These are phyloP conservation scores for Hanseniaspora meyeri DNA, from an alignment of 805 yeast species.

Conservation along the genomic window DNA sequence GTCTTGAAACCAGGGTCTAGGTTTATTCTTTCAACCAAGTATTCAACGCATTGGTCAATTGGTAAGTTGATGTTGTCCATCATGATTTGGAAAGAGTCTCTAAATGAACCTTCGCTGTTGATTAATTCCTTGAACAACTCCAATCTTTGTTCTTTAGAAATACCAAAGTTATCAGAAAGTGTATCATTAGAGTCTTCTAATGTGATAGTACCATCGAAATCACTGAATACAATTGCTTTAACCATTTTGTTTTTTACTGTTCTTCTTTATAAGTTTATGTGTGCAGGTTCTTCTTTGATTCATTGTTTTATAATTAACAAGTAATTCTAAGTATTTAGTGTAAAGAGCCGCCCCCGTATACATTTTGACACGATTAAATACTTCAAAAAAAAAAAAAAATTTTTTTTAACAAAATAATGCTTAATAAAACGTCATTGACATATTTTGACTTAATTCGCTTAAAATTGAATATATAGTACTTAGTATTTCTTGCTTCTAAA, in stretches of 20 bases:
- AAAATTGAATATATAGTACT: no score
- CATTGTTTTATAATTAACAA: no score
- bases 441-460: background rate
- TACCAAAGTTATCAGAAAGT: slow-evolving; percentile 78
- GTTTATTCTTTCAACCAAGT: slow-evolving; percentile 49
- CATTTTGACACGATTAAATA: no score
- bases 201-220: slow-evolving; percentile 97
- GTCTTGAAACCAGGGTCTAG: slow-evolving; percentile 84
- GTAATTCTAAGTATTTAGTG: no score
- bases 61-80: slow-evolving; percentile 65
- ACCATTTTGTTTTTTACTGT: slow-evolving; percentile 18
- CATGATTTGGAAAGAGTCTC: slow-evolving; percentile 80
- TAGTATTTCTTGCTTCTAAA: slow-evolving; percentile 20
- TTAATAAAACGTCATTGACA: background rate
- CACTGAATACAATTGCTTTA: slow-evolving; percentile 82
- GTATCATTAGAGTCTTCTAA: slow-evolving; percentile 88
- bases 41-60: slow-evolving; percentile 68
- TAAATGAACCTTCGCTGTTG: slow-evolving; percentile 51
- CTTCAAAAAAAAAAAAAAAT: background rate
- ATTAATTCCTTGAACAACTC: slow-evolving; percentile 62
- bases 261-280: background rate
- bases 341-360: no score
- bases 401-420: background rate
- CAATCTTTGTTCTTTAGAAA: slow-evolving; percentile 58
- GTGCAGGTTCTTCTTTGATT: background rate